Evolutionary conservation across 2,329 filamentous ascomycete genomes (phyloP).

Genomic region (Talaromyces sp.): DNA sequence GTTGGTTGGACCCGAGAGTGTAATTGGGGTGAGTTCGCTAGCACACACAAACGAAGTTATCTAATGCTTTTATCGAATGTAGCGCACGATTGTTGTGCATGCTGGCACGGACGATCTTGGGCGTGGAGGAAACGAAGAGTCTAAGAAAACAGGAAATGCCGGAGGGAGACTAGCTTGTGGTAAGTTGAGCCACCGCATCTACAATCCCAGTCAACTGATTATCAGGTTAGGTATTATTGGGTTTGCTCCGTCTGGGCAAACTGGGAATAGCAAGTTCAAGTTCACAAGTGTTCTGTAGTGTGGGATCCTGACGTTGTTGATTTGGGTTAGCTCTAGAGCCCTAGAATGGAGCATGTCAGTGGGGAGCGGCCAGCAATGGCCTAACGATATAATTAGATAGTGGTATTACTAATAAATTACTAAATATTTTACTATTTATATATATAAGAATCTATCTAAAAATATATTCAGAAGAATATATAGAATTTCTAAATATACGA

Average conservation of each 20-base stretch:
- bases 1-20: slow-evolving; percentile 91
- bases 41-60: background rate
- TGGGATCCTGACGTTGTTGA: no score
- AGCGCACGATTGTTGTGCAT: slow-evolving; percentile 95
- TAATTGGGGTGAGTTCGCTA: slow-evolving; percentile 69
- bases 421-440: no score
- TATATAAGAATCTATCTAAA: no score
- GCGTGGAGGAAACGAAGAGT: slow-evolving; percentile 87
- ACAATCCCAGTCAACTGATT: background rate
- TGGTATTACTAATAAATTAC: no score
- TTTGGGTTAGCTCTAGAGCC: no score
- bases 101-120: slow-evolving; percentile 95
- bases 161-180: slow-evolving; percentile 91
- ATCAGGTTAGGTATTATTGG: slow-evolving; percentile 69
- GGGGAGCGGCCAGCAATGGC: no score
- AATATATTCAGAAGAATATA: no score
- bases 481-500: no score
- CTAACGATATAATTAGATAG: no score
- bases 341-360: no score
- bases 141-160: slow-evolving; percentile 97
- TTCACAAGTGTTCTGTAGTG: no score
- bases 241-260: slow-evolving; percentile 52
- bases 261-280: no score
- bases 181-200: slow-evolving; percentile 40
- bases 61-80: background rate